phyloP scores from a whole-genome alignment of 2,329 filamentous ascomycete species.

The Ascochyta viciae-villosae region DNA sequence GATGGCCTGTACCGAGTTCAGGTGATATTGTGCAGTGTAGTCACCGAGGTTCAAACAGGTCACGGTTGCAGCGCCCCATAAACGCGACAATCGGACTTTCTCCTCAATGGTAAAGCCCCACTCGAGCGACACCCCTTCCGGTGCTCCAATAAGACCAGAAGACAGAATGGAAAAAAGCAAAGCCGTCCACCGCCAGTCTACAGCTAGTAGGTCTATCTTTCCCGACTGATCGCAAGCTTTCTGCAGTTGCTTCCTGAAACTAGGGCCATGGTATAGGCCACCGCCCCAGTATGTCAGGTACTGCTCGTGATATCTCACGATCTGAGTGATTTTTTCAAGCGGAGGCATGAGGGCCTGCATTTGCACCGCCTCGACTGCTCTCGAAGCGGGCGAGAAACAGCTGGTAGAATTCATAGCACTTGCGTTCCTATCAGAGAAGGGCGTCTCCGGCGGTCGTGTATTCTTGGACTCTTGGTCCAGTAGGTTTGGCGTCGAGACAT shows the following conservation, averaged over 20 bases:
- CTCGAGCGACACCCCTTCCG: constrained; percentile 38
- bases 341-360: constrained; percentile 50
- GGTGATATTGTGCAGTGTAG: constrained; percentile 51
- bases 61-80: constrained; percentile 57
- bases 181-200: constrained; percentile 51
- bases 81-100: constrained; percentile 50
- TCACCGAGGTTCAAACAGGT: constrained; percentile 56
- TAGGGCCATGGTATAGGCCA: constrained; percentile 48
- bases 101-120: constrained; percentile 57
- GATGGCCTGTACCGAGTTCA: constrained; percentile 55
- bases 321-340: constrained; percentile 30
- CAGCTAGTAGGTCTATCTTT: constrained; percentile 47
- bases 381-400: constrained; percentile 34
- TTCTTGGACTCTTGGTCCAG: constrained; percentile 28
- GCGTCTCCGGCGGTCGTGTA: constrained; percentile 16
- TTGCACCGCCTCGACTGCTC: constrained; percentile 34
- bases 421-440: constrained; percentile 10
- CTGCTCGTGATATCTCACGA: constrained; percentile 51
- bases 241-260: constrained; percentile 49
- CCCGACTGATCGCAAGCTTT: constrained; percentile 47
- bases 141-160: constrained; percentile 53
- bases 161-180: constrained; percentile 54
- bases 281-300: constrained; percentile 51
- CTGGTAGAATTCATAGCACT: constrained; percentile 9
- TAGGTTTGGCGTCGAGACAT: constrained; percentile 23